Base-by-base conservation (phyloP, 2,329 filamentous ascomycete genomes). In the Emmonsiellopsis sp. region DNA sequence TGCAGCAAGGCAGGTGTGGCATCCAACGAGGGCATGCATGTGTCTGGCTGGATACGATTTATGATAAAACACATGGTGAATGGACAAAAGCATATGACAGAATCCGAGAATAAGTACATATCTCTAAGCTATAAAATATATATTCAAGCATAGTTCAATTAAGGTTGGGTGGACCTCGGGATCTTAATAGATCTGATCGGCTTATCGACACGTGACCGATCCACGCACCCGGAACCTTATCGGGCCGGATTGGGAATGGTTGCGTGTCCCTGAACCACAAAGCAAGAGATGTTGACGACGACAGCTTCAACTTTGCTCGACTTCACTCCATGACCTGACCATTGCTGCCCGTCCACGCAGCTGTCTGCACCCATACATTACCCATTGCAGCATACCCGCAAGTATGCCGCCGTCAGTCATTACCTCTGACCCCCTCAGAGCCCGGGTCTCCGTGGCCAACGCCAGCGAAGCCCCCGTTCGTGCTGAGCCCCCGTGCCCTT, bases 361-460 rank as follows among this genome's bases (percentile, higher is more conserved):
- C 20, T 26, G 20, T 26, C 20, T 26, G 20, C 20, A 26, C 20
- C 20, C 20, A 26, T 26, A 26, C 20, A 26, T 4, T 26, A 26
- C 20, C 3, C 20, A 26, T 26, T 26, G 20, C 20, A 26, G 20
- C 20, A 26, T 26, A 26, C 20, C 20, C 20, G 20, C 20, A 26
- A 26, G 20, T 26, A 26, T 26, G 20, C 20, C 20, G 59, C 59
- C 68, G 54, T 65, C 67, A 44, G 55, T 66, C 54, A 59, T 62
- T 48, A 64, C 66, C 61, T 65, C 68, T 35, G 54, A 60, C 30
- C 61, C 64, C 47, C 55, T 65, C 43, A 63, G 66, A 53, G 58
- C 61, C 35, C 68, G 63, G 57, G 55, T 57, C 41, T 45, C 54
- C 16, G 50, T 46, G 43, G n/a, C 61, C 45, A 46, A 58, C 54